A percentile compares a stretch with the other conserved stretches of the same genome.
Conservation (phyloP, 2,329 filamentous ascomycete genomes). For the Cyphellophora europaea region DNA sequence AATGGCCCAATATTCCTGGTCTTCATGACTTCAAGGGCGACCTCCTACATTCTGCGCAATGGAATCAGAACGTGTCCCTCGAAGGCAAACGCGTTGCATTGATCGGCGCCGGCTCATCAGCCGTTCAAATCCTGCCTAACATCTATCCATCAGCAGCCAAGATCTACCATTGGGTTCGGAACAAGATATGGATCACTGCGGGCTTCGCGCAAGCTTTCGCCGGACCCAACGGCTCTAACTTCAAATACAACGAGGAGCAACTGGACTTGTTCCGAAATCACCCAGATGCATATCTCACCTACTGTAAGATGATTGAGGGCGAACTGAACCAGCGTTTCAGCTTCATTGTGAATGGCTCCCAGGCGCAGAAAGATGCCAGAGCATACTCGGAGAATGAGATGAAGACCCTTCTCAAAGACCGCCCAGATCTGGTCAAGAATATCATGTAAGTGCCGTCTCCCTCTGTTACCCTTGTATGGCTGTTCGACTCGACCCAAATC, state of each 20-base stretch:
- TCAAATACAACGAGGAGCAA: constrained; percentile 10
- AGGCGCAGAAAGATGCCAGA: constrained; percentile 23
- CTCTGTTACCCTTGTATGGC: too few relatives aligned
- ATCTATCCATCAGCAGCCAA: constrained; percentile 40
- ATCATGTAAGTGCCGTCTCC: too few relatives aligned
- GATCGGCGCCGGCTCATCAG: constrained; percentile 54
- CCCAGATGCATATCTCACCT: constrained; percentile 25
- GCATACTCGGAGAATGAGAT: constrained; percentile 13
- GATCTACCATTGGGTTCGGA: constrained; percentile 6
- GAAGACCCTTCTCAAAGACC: constrained; percentile 20
- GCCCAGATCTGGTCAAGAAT: constrained; percentile 29
- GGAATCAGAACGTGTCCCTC: constrained; percentile 47
- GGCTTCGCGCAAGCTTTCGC: constrained; percentile 11
- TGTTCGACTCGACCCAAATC: too few relatives aligned
- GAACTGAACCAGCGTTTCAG: constrained; percentile 45
- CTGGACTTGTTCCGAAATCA: not conserved
- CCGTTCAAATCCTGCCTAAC: constrained; percentile 54
- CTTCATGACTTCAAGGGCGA: constrained; percentile 49
- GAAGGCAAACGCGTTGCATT: constrained; percentile 53
- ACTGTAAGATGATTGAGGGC: constrained; percentile 39
- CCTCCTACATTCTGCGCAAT: constrained; percentile 52
- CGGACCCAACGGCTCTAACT: constrained; percentile 10
- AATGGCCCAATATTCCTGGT: constrained; percentile 48
- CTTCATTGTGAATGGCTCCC: constrained; percentile 12
- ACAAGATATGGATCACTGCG: constrained; percentile 14